Evolutionary conservation across 352 stramenopile species (phyloP).

Genomic region (Phytopythium cucurbitacearum): DNA sequence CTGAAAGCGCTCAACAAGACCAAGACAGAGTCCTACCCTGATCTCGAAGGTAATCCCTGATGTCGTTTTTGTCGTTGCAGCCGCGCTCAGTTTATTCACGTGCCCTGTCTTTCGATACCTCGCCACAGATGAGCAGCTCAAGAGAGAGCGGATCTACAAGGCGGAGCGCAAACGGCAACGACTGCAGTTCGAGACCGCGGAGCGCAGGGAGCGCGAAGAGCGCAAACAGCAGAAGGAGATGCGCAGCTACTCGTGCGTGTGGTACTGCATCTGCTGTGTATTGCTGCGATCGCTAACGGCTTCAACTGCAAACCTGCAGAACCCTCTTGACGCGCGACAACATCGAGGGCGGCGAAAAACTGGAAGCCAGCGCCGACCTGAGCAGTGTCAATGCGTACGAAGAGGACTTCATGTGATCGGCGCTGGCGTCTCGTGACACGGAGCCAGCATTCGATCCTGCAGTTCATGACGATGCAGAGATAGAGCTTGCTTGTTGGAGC

Average conservation of each 20-base stretch:
- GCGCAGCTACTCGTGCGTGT: slow-evolving; percentile 66
- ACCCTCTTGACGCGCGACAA: slow-evolving; percentile 64
- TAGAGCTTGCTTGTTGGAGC: too few relatives aligned
- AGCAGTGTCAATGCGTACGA: slow-evolving; percentile 72
- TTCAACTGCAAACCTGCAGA: slow-evolving; percentile 11
- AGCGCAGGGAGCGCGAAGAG: slow-evolving; percentile 50
- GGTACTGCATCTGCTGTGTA: too few relatives aligned
- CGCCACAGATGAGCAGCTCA: slow-evolving; percentile 44
- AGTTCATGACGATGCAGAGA: neutral
- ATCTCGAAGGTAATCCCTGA: slow-evolving; percentile 59
- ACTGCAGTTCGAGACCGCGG: slow-evolving; percentile 39
- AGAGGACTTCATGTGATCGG: slow-evolving; percentile 71
- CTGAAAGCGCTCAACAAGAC: slow-evolving; percentile 86
- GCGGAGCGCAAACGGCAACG: slow-evolving; percentile 65
- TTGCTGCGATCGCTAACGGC: too few relatives aligned
- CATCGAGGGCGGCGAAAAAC: slow-evolving; percentile 38
- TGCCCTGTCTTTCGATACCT: neutral
- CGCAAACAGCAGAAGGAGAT: slow-evolving; percentile 74
- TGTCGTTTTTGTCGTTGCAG: neutral
- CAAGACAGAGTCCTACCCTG: slow-evolving; percentile 69
- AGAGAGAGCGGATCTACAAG: slow-evolving; percentile 73
- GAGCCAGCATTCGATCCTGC: too few relatives aligned
- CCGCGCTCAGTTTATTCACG: too few relatives aligned
- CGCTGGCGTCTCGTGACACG: neutral
- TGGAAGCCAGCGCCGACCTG: slow-evolving; percentile 44